Percentiles rank a stretch among this genome's conserved stretches.
phyloP scores from a whole-genome alignment of 257 asterid species.

The Jaltomata sinuosa region DNA sequence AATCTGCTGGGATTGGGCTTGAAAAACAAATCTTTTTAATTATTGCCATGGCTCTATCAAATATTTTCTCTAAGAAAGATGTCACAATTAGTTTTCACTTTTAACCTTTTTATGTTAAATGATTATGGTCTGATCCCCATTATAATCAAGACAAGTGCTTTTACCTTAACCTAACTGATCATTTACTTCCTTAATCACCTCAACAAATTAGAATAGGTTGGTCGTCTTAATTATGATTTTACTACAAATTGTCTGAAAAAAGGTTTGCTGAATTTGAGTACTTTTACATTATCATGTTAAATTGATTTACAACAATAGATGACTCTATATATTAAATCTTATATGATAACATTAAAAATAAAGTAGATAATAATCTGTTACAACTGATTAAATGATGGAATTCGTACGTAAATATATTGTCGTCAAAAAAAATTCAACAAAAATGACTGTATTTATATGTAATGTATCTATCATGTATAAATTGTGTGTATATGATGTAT shows the following conservation, averaged over 20 bases:
- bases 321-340: neutral
- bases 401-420: no score
- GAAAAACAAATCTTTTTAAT: neutral
- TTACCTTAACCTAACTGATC: neutral
- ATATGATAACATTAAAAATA: neutral
- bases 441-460: no score
- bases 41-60: neutral
- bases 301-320: neutral
- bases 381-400: no score
- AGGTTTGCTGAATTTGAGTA: neutral
- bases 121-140: neutral
- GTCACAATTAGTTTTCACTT: neutral
- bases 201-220: neutral
- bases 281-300: neutral
- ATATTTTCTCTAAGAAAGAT: neutral
- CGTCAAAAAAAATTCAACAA: no score
- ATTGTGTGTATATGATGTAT: no score
- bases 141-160: neutral
- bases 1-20: neutral
- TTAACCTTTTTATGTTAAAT: neutral
- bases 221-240: neutral
- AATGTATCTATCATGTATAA: no score
- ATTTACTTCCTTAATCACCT: neutral
- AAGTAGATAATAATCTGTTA: neutral
- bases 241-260: neutral